Conservation (phyloP, 2,329 filamentous ascomycete genomes). For the Cadophora gregata region DNA sequence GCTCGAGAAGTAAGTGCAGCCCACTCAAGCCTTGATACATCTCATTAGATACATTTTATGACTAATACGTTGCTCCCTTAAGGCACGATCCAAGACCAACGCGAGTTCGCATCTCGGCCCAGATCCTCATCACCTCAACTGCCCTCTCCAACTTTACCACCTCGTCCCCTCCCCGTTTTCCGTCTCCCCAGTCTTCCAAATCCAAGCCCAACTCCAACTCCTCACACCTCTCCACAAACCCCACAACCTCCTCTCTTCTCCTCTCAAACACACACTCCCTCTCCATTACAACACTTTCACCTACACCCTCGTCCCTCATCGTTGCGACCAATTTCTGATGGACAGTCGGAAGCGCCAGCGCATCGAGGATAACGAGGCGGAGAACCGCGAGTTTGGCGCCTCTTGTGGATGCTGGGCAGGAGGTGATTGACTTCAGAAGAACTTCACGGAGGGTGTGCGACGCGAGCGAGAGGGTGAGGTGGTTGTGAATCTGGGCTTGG, state of each 20-base stretch:
- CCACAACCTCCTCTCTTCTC: conserved; percentile 2
- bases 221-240: neutral
- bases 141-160: neutral
- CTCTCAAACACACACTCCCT: neutral
- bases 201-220: neutral
- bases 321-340: neutral
- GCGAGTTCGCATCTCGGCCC: neutral
- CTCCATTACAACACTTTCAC: neutral
- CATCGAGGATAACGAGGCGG: neutral
- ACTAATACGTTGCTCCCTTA: too few relatives aligned
- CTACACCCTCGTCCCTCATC: neutral
- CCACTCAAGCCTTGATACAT: too few relatives aligned
- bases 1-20: too few relatives aligned
- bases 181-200: neutral
- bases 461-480: neutral
- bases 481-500: neutral
- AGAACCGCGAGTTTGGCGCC: neutral
- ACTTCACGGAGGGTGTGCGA: neutral
- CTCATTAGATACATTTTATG: too few relatives aligned
- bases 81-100: too few relatives aligned
- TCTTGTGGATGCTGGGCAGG: neutral
- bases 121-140: neutral
- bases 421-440: neutral
- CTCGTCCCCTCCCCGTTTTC: neutral
- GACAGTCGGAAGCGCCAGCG: neutral